These are phyloP conservation scores for Calonectria pauciramosa DNA, from an alignment of 2,329 filamentous ascomycete genomes.

Conservation along the genomic window DNA sequence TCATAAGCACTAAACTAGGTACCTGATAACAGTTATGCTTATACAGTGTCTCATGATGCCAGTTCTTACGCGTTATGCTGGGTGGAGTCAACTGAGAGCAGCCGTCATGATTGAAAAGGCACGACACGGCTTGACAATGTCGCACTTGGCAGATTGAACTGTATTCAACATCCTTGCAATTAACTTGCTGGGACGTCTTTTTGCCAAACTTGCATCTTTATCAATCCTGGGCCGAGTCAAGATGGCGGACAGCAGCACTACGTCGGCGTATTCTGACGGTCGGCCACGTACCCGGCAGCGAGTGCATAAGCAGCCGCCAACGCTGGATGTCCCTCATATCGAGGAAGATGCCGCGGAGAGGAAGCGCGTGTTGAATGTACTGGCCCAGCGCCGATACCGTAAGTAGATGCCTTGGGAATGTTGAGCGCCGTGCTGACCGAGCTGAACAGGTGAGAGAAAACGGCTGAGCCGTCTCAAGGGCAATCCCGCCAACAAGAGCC, in stretches of 20 bases:
- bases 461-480: slow-evolving; percentile 46
- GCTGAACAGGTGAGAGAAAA: slow-evolving; percentile 49
- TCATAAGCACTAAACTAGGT: not conserved
- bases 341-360: slow-evolving; percentile 66
- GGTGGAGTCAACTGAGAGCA: slow-evolving; percentile 32
- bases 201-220: not conserved
- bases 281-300: slow-evolving; percentile 56
- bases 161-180: not conserved
- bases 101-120: slow-evolving; percentile 34
- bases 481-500: slow-evolving; percentile 26
- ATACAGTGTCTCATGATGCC: slow-evolving; percentile 37
- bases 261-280: slow-evolving; percentile 13
- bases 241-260: slow-evolving; percentile 26
- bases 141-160: not conserved
- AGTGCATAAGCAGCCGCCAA: slow-evolving; percentile 55
- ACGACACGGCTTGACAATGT: slow-evolving; percentile 6
- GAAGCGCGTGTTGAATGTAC: slow-evolving; percentile 66
- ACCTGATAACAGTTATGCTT: slow-evolving; percentile 48
- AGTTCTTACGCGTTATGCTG: slow-evolving; percentile 48
- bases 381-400: slow-evolving; percentile 69
- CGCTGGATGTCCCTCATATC: slow-evolving; percentile 61
- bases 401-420: slow-evolving; percentile 14
- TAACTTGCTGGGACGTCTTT: not conserved
- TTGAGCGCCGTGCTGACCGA: slow-evolving; percentile 13
- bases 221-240: not conserved